Conservation (phyloP, 768 basidiomycete species). For the Lentinula guzmanii region DNA sequence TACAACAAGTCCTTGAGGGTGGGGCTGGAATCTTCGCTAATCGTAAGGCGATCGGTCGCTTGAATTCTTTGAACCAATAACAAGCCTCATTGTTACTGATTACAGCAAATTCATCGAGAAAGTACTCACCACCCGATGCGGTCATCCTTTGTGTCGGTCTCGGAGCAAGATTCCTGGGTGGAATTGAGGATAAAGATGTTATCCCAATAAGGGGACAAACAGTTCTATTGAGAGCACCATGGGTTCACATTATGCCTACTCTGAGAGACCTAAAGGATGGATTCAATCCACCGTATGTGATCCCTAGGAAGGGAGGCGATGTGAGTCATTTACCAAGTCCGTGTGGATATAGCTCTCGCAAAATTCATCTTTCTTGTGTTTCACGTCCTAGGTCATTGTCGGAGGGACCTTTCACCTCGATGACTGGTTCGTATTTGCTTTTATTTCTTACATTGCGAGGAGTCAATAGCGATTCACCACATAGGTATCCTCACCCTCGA, state of each 20-base stretch:
- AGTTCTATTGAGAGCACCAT: slow-evolving; percentile 66
- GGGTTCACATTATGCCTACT: slow-evolving; percentile 50
- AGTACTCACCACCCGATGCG: slow-evolving; percentile 36
- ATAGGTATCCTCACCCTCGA: slow-evolving; percentile 60
- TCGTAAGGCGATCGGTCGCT: neutral
- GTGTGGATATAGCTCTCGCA: neutral
- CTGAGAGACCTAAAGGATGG: slow-evolving; percentile 21
- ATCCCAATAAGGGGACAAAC: slow-evolving; percentile 84
- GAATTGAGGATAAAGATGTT: slow-evolving; percentile 71
- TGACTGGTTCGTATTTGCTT: neutral
- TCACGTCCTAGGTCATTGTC: slow-evolving; percentile 31
- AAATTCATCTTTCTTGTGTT: neutral
- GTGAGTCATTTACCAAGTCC: slow-evolving; percentile 18
- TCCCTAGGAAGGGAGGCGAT: slow-evolving; percentile 56
- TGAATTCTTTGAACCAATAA: neutral
- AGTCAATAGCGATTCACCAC: slow-evolving; percentile 46
- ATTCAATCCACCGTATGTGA: slow-evolving; percentile 53
- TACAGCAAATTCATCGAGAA: slow-evolving; percentile 1
- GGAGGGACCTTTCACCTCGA: slow-evolving; percentile 1
- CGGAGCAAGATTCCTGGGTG: slow-evolving; percentile 68
- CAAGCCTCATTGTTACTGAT: neutral
- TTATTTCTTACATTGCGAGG: neutral
- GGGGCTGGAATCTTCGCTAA: slow-evolving; percentile 35
- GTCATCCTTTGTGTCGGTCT: slow-evolving; percentile 70
- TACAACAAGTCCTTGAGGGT: slow-evolving; percentile 64